Base-by-base conservation (phyloP, 441 rosid species). In the Populus tomentosa region DNA sequence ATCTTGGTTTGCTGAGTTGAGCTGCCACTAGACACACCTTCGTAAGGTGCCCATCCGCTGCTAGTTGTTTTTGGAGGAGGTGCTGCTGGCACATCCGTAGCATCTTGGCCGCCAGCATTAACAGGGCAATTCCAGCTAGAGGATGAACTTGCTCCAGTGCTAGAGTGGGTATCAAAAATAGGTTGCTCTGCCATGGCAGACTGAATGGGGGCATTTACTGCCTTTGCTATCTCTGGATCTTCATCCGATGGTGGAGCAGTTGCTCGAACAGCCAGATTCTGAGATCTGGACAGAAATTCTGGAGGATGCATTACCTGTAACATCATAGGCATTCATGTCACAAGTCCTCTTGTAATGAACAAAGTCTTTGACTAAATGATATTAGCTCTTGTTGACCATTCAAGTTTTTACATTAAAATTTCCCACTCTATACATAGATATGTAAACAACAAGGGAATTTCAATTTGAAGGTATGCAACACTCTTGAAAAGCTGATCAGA, bases 141-240 rank as follows among this genome's bases (percentile, higher is more conserved):
- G 71, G 94, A 90, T 70, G 92, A 72, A 79, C 87, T 82, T 21
- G 90, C 86, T 81, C 81, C 82, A 50, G 69, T 46, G 28, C 68
- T 61, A 38, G 83, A 72, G 69, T 82, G 80, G 80, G 82, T 73
- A 77, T 77, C 82, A 75, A 73, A 70, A 77, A 70, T 77, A 32
- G 91, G 70, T 33, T 80, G 66, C 75, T 84, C 91, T 8, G 71
- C 81, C 75, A 79, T 83, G 46, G 85, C 80, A 38, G 95, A 82
- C 77, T 91, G 97, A 84, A 91, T 79, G 42, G 98, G 90, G 61
- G 94, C 92, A 80, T 84, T 89, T 75, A 90, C 83, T 74, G 95
- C 95, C 93, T 88, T 85, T 73, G 89, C 89, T 76, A 89, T 81
- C 76, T 89, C 94, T 72, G 82, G 59, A 76, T 94, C 98, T 79